Evolutionary conservation across 2,329 filamentous ascomycete species (phyloP).

Genomic region (Rutstroemia sp.): DNA sequence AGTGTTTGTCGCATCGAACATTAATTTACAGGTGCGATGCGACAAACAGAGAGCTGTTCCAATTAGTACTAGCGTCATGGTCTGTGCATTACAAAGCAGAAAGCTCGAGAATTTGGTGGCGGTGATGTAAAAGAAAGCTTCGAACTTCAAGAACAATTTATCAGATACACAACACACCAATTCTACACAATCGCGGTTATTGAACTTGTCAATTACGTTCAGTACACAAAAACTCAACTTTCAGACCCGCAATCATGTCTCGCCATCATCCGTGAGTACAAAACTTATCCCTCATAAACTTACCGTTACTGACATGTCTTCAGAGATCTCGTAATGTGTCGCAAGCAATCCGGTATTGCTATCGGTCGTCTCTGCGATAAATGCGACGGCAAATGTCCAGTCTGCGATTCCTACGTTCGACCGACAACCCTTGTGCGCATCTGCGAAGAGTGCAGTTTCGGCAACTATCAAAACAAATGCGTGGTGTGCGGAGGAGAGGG

Average conservation of each 20-base stretch:
- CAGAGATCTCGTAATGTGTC: constrained; percentile 98
- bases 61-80: constrained; percentile 9
- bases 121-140: constrained; percentile 4
- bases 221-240: neutral
- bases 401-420: constrained; percentile 98
- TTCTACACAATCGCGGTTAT: neutral
- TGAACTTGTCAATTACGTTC: neutral
- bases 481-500: constrained; percentile 97
- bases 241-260: constrained; percentile 21
- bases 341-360: constrained; percentile 94
- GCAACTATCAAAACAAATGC: constrained; percentile 99
- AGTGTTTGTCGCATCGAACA: neutral
- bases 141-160: neutral
- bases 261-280: constrained; percentile 58
- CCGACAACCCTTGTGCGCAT: constrained; percentile 96
- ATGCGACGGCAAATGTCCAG: constrained; percentile 98
- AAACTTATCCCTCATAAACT: neutral
- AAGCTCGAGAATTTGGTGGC: constrained; percentile 10
- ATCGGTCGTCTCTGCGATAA: constrained; percentile 99
- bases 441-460: constrained; percentile 98
- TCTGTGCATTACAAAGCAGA: constrained; percentile 17
- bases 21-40: neutral
- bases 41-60: neutral
- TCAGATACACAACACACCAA: neutral
- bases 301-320: constrained; percentile 7